A percentile compares a stretch with the other conserved stretches of the same genome.
Conservation (phyloP, 805 yeast genomes). For the Debaryomyces prosopidis region DNA sequence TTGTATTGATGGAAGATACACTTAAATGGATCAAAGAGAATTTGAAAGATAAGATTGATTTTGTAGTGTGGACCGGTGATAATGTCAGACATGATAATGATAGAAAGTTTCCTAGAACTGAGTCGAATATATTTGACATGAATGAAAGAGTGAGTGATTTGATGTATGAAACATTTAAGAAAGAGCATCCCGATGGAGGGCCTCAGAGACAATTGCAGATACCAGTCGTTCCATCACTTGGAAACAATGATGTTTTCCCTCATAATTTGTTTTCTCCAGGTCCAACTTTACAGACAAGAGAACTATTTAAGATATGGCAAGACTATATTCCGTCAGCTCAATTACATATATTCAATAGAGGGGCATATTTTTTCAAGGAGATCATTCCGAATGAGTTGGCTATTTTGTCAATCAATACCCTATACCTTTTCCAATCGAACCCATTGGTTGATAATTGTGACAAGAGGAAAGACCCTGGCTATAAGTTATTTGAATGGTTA, state of each 20-base stretch:
- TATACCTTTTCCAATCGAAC: slow-evolving; percentile 72
- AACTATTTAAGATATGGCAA: slow-evolving; percentile 72
- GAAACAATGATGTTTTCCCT: slow-evolving; percentile 88
- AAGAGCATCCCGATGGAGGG: slow-evolving; percentile 45
- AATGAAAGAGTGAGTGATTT: slow-evolving; percentile 56
- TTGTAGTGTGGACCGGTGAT: slow-evolving; percentile 90
- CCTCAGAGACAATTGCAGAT: slow-evolving; percentile 37
- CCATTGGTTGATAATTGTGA: slow-evolving; percentile 85
- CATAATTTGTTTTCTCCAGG: slow-evolving; percentile 85
- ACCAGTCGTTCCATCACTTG: slow-evolving; percentile 67
- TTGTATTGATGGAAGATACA: slow-evolving; percentile 59
- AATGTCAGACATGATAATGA: slow-evolving; percentile 85
- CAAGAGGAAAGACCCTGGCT: slow-evolving; percentile 73
- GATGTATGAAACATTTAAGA: slow-evolving; percentile 55
- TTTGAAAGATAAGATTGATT: slow-evolving; percentile 74
- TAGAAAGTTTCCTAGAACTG: slow-evolving; percentile 71
- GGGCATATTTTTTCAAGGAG: slow-evolving; percentile 73
- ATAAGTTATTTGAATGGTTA: slow-evolving; percentile 72
- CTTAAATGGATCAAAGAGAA: slow-evolving; percentile 65
- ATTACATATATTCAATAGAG: slow-evolving; percentile 69
- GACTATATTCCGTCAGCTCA: slow-evolving; percentile 75
- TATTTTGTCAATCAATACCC: slow-evolving; percentile 73
- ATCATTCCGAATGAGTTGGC: slow-evolving; percentile 81
- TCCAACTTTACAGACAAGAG: slow-evolving; percentile 85
- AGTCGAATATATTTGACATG: slow-evolving; percentile 66